Conservation (phyloP, 208 protist species). For the Trichomonas vaginalis region DNA sequence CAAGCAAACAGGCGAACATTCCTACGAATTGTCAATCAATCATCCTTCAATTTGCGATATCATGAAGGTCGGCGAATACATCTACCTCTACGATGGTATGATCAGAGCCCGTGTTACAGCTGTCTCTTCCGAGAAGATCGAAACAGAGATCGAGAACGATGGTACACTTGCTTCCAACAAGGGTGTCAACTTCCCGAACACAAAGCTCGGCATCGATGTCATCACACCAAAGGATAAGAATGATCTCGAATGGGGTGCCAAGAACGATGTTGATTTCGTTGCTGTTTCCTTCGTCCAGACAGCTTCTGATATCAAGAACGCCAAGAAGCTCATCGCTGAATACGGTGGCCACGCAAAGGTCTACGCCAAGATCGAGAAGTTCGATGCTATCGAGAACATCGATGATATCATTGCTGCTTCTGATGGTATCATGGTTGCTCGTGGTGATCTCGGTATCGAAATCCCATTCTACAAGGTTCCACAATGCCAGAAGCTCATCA, state of each 20-base stretch:
- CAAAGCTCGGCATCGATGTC: background rate
- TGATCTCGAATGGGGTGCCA: constrained; percentile 72
- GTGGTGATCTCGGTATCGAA: constrained; percentile 90
- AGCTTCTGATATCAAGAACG: constrained; percentile 67
- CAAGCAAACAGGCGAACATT: background rate
- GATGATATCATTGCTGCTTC: constrained; percentile 79
- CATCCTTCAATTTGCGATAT: constrained; percentile 36
- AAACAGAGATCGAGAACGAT: constrained; percentile 29
- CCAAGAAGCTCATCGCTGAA: constrained; percentile 63
- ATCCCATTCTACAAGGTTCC: constrained; percentile 87
- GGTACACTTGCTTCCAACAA: background rate
- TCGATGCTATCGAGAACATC: constrained; percentile 85
- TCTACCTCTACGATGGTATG: constrained; percentile 86
- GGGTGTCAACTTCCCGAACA: background rate
- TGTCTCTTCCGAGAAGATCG: constrained; percentile 29
- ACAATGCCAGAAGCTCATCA: constrained; percentile 92
- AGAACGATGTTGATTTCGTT: constrained; percentile 88
- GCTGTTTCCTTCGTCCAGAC: constrained; percentile 88
- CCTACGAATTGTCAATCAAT: background rate
- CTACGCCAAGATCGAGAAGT: constrained; percentile 92
- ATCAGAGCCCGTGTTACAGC: constrained; percentile 58
- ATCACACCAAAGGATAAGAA: constrained; percentile 45
- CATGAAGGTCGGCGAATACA: constrained; percentile 51
- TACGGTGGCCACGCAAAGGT: constrained; percentile 56
- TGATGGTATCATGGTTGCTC: constrained; percentile 97